phyloP scores from a whole-genome alignment of 1,284 basidiomycete species.

The Heimioporus retisporus region DNA sequence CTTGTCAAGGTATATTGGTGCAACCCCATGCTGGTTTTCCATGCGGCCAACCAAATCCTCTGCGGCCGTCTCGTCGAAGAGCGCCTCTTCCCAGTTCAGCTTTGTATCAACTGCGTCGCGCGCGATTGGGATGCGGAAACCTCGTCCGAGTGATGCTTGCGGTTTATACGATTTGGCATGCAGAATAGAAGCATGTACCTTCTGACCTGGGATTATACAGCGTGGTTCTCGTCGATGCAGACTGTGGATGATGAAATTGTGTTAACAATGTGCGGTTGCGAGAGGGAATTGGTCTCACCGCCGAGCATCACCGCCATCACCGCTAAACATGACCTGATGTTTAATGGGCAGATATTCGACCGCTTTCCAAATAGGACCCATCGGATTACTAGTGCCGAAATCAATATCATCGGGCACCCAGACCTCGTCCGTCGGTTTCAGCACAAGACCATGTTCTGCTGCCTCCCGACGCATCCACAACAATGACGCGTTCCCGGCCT shows the following conservation, averaged over 20 bases:
- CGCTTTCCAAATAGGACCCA: slow-evolving; percentile 28
- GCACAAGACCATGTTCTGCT: too few species aligned
- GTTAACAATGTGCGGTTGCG: slow-evolving; percentile 19
- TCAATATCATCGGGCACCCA: too few species aligned
- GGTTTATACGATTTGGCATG: slow-evolving; percentile 25
- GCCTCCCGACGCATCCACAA: too few species aligned
- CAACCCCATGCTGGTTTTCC: slow-evolving; percentile 18
- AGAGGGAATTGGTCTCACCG: slow-evolving; percentile 18
- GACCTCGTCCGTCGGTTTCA: too few species aligned
- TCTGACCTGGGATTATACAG: slow-evolving; percentile 6
- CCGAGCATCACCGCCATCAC: background rate
- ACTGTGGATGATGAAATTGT: slow-evolving; percentile 14
- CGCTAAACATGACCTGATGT: slow-evolving; percentile 34
- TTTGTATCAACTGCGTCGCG: slow-evolving; percentile 12
- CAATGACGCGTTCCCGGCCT: too few species aligned
- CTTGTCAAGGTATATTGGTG: slow-evolving; percentile 36
- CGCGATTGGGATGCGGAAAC: slow-evolving; percentile 34
- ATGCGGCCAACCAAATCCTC: slow-evolving; percentile 24
- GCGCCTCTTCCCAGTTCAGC: slow-evolving; percentile 34
- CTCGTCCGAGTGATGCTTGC: slow-evolving; percentile 36
- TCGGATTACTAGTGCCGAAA: slow-evolving; percentile 23
- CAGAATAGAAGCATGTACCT: too few species aligned
- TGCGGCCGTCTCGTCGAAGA: slow-evolving; percentile 37
- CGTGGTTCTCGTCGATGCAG: slow-evolving; percentile 30
- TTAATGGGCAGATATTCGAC: slow-evolving; percentile 40